These are phyloP conservation scores for Zea luxurians DNA, from an alignment of 176 grass and related monocot species.

Conservation along the genomic window DNA sequence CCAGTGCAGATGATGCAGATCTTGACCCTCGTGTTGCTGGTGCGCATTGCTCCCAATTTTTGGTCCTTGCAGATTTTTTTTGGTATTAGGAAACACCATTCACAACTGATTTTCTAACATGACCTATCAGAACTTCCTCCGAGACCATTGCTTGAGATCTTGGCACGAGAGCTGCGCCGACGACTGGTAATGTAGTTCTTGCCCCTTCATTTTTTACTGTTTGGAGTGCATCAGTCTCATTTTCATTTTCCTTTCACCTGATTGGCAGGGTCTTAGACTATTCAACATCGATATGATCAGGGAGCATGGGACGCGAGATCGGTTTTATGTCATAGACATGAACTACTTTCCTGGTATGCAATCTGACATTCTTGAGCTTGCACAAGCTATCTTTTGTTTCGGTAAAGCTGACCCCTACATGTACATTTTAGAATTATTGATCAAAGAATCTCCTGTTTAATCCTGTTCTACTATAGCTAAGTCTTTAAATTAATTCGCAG, in stretches of 20 bases:
- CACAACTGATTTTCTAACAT: slow-evolving; percentile 30
- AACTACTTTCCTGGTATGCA: slow-evolving; percentile 93
- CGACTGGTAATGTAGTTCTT: slow-evolving; percentile 57
- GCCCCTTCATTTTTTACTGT: not conserved
- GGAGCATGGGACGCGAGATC: slow-evolving; percentile 80
- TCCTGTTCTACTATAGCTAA: slow-evolving; percentile 13
- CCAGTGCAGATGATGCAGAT: slow-evolving; percentile 82
- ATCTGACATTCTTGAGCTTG: slow-evolving; percentile 17
- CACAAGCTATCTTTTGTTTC: not conserved
- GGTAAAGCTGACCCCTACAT: slow-evolving; percentile 10
- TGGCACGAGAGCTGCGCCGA: slow-evolving; percentile 70
- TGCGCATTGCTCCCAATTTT: slow-evolving; percentile 36
- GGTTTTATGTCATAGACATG: slow-evolving; percentile 98
- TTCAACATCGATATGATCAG: slow-evolving; percentile 98
- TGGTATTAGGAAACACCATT: slow-evolving; percentile 12
- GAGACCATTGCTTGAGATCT: slow-evolving; percentile 70
- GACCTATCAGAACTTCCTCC: slow-evolving; percentile 78
- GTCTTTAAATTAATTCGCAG: not conserved
- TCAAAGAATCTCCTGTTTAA: not conserved
- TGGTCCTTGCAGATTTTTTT: not conserved
- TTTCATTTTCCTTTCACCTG: slow-evolving; percentile 5
- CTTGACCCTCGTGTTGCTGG: slow-evolving; percentile 87
- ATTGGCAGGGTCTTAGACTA: slow-evolving; percentile 77
- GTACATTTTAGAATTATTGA: not conserved
- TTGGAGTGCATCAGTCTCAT: slow-evolving; percentile 12